A percentile compares a stretch with the other conserved stretches of the same genome.
These are phyloP conservation scores for Wallacemonas rigidus DNA, from an alignment of 208 protist species.

Conservation along the genomic window DNA sequence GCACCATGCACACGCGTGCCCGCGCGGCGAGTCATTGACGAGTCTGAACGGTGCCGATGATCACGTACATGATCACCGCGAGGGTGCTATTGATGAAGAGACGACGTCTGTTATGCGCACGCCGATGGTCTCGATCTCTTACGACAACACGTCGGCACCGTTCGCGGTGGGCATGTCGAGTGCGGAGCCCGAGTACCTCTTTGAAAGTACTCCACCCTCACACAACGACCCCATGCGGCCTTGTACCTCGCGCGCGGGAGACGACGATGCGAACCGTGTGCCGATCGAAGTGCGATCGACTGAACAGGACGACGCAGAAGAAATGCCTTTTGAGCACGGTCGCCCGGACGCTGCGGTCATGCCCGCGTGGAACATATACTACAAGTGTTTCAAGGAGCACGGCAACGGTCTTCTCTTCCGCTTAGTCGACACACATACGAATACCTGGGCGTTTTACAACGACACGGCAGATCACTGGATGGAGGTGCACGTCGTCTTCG, in stretches of 20 bases:
- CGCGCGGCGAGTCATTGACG: background rate
- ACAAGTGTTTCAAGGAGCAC: slow-evolving; percentile 79
- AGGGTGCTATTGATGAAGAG: slow-evolving; percentile 23
- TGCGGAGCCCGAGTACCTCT: background rate
- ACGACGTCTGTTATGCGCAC: slow-evolving; percentile 25
- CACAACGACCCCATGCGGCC: background rate
- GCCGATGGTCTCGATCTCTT: slow-evolving; percentile 25
- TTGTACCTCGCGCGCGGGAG: background rate
- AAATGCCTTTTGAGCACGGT: slow-evolving; percentile 42
- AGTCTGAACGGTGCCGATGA: slow-evolving; percentile 12
- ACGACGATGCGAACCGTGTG: background rate
- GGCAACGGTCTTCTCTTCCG: slow-evolving; percentile 81
- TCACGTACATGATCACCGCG: slow-evolving; percentile 22
- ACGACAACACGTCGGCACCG: slow-evolving; percentile 10
- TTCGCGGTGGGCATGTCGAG: background rate
- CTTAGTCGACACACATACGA: slow-evolving; percentile 39
- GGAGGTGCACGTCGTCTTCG: slow-evolving; percentile 49
- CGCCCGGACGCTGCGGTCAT: slow-evolving; percentile 50
- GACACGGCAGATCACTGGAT: slow-evolving; percentile 64
- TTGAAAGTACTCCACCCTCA: background rate
- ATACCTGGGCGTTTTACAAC: slow-evolving; percentile 84
- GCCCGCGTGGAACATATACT: slow-evolving; percentile 40
- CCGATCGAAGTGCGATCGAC: background rate
- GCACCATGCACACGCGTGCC: background rate
- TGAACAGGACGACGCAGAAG: slow-evolving; percentile 17